A percentile compares a stretch with the other conserved stretches of the same genome.
Evolutionary conservation across 306 rosid genomes (phyloP).

Genomic region (Mimosa bimucronata): DNA sequence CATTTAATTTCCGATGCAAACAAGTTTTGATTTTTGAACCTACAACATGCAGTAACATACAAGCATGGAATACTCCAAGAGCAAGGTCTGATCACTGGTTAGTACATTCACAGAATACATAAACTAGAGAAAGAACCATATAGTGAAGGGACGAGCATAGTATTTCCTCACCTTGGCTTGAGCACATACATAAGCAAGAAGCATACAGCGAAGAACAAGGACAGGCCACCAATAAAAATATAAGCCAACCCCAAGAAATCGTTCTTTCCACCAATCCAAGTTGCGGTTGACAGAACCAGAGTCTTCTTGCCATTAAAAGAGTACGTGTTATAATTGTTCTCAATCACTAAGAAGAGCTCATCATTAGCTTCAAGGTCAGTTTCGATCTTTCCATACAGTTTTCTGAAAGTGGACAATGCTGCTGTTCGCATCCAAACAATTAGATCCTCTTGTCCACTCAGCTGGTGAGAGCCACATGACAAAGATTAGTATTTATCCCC

Average conservation of each 20-base stretch:
- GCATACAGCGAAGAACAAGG: slow-evolving; percentile 60
- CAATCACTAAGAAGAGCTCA: slow-evolving; percentile 51
- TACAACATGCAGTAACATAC: neutral
- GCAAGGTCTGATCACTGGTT: neutral
- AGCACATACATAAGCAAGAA: slow-evolving; percentile 71
- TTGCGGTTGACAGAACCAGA: slow-evolving; percentile 80
- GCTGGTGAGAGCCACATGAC: slow-evolving; percentile 53
- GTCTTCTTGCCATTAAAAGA: slow-evolving; percentile 75
- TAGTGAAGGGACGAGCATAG: slow-evolving; percentile 18
- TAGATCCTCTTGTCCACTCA: slow-evolving; percentile 87
- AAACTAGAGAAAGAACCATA: slow-evolving; percentile 14
- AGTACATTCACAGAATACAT: neutral
- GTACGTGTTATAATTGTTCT: slow-evolving; percentile 88
- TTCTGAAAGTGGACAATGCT: slow-evolving; percentile 82
- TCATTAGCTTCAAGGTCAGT: slow-evolving; percentile 70
- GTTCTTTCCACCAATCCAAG: slow-evolving; percentile 93
- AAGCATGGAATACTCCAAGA: neutral
- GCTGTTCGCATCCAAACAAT: slow-evolving; percentile 97
- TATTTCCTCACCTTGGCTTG: slow-evolving; percentile 71
- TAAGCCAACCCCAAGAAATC: slow-evolving; percentile 72
- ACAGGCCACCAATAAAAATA: slow-evolving; percentile 63
- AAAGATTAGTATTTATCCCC: slow-evolving; percentile 17
- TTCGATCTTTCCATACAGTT: slow-evolving; percentile 81
- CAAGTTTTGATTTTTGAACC: slow-evolving; percentile 3
- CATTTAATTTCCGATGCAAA: neutral